Conservation (phyloP, 2,329 filamentous ascomycete species). For the Cercospora sp. region DNA sequence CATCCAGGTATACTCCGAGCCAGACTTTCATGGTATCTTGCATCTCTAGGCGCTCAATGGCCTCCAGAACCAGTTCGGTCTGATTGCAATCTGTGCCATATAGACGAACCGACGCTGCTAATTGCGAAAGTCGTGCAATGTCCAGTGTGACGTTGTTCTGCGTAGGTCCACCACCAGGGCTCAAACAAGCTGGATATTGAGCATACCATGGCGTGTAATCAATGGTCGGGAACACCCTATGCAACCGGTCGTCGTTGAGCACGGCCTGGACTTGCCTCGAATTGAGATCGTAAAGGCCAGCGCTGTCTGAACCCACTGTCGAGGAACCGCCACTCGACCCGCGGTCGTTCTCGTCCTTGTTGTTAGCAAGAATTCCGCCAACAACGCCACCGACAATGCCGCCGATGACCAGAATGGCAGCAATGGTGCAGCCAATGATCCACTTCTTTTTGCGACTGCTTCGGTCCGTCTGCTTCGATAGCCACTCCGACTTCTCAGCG, state of each 20-base stretch:
- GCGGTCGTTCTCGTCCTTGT: slow-evolving; percentile 26
- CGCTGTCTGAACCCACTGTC: slow-evolving; percentile 9
- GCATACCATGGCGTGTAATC: slow-evolving; percentile 92
- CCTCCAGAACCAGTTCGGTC: slow-evolving; percentile 87
- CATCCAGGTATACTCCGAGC: slow-evolving; percentile 92
- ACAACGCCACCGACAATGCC: slow-evolving; percentile 73
- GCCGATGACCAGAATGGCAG: slow-evolving; percentile 66
- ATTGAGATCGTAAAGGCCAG: slow-evolving; percentile 66
- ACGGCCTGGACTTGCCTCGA: slow-evolving; percentile 78
- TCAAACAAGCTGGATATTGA: slow-evolving; percentile 81
- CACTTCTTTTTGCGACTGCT: slow-evolving; percentile 70
- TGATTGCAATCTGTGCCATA: slow-evolving; percentile 98
- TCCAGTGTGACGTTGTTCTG: slow-evolving; percentile 96
- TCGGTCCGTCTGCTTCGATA: slow-evolving; percentile 59
- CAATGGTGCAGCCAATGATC: slow-evolving; percentile 56
- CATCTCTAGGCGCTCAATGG: slow-evolving; percentile 72
- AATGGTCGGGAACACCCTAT: slow-evolving; percentile 93
- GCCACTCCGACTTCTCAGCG: slow-evolving; percentile 67
- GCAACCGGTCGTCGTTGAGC: slow-evolving; percentile 76
- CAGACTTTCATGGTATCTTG: slow-evolving; percentile 78
- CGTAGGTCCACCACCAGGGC: slow-evolving; percentile 66
- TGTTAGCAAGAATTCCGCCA: slow-evolving; percentile 66
- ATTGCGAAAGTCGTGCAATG: slow-evolving; percentile 82
- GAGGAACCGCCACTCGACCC: slow-evolving; percentile 15
- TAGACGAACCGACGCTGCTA: slow-evolving; percentile 83